Percentiles rank a stretch among this genome's conserved stretches.
Evolutionary conservation across 129 eudicot species (phyloP).

Genomic region (Chrysanthemum seticuspe): DNA sequence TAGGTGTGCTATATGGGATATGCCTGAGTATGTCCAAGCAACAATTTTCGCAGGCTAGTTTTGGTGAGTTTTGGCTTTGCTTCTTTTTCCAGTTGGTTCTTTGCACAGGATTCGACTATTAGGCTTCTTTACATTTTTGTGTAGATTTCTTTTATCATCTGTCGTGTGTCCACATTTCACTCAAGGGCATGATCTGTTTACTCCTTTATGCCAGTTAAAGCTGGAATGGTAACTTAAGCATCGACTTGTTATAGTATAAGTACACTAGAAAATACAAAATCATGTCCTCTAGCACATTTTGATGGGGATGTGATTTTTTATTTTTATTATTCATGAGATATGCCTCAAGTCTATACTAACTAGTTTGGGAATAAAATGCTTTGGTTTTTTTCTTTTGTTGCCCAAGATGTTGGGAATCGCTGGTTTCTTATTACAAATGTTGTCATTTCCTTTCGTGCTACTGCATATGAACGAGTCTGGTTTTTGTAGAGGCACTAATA

Average conservation of each 20-base stretch:
- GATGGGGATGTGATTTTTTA: slow-evolving; percentile 6
- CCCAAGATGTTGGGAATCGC: not conserved
- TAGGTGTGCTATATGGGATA: slow-evolving; percentile 15
- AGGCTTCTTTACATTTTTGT: slow-evolving; percentile 26
- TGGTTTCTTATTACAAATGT: not conserved
- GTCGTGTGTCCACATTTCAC: slow-evolving; percentile 15
- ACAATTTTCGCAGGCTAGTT: slow-evolving; percentile 1
- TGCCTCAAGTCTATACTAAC: slow-evolving; percentile 2
- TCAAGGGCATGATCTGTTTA: slow-evolving; percentile 11
- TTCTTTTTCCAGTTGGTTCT: slow-evolving; percentile 10
- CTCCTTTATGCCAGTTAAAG: slow-evolving; percentile 7
- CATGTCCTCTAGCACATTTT: slow-evolving; percentile 14
- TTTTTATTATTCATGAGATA: slow-evolving; percentile 8
- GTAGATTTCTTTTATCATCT: slow-evolving; percentile 38
- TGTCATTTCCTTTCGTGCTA: not conserved
- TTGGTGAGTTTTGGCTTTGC: slow-evolving; percentile 6
- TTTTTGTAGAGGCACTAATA: not conserved
- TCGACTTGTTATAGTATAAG: slow-evolving; percentile 1
- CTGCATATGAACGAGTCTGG: not conserved
- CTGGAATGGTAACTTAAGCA: slow-evolving; percentile 8
- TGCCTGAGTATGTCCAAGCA: slow-evolving; percentile 20
- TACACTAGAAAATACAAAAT: slow-evolving; percentile 1
- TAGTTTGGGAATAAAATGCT: slow-evolving; percentile 19
- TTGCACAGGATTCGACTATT: slow-evolving; percentile 6
- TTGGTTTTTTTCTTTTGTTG: not conserved